Base-by-base conservation (phyloP, 441 rosid genomes). In the Theobroma grandiflorum region DNA sequence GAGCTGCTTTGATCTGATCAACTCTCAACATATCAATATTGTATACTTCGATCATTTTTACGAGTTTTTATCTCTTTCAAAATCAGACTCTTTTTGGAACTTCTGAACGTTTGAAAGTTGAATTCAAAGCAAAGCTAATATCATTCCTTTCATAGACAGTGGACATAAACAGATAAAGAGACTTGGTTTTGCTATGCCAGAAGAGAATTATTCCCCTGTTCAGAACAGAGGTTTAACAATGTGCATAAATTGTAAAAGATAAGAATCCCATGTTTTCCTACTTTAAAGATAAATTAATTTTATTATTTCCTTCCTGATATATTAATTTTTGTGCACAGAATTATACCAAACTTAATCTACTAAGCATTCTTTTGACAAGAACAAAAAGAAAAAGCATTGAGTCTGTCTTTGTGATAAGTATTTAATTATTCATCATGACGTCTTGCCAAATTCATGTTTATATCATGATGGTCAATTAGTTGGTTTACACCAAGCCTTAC, bases 391-490 rank as follows among this genome's bases (percentile, higher is more conserved):
- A 45, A 47, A 4, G 1, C 6, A 49, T 49, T 8, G 12, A 10
- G 74, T 18, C 67, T 67, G 68, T 67, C 45, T 7, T 52, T 26
- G 37, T 20, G 42, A 53, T 4, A 52, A 58, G 0, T 15, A 4
- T 2, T 59, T 69, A 53, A 74, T 75, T 53, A 69, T 57, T 20
- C 3, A 68, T 65, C 31, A 52, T 47, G 64, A 67, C 59, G 76
- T 22, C 45, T 49, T 61, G 15, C 66, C 59, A 37, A 62, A 40
- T 42, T 35, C 16, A 38, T 72, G 33, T 50, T 2, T 42, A 50
- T 11, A 18, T 68, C 3, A 77, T 35, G 38, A 55, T 42, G 40
- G 53, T 50, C 8, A 55, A 72, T 80, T 57, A 33, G 77, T 50
- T 52, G 72, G 20, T 40, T 3, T 16, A 43, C 63, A 26, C 1